Percentiles rank a stretch among this genome's conserved stretches.
Conservation (phyloP, 768 basidiomycete species). For the Lentinula aciculospora region DNA sequence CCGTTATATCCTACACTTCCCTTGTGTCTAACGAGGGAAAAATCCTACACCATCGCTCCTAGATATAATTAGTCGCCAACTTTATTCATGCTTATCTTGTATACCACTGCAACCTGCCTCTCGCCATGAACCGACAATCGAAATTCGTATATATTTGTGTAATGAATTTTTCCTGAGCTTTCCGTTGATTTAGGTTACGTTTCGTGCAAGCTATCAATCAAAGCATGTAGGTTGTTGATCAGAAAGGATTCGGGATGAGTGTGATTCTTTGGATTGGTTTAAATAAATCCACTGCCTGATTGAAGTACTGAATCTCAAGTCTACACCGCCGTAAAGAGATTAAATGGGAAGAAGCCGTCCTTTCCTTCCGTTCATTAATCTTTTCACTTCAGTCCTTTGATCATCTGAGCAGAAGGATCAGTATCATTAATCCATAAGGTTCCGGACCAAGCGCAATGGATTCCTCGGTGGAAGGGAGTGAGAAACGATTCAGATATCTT, state of each 20-base stretch:
- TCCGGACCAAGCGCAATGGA: not conserved
- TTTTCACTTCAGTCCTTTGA: not conserved
- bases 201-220: slow-evolving; percentile 6
- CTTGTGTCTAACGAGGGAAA: not conserved
- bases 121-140: too few species aligned
- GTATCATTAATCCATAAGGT: not conserved
- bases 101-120: not conserved
- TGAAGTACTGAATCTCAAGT: too few species aligned
- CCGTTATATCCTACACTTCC: not conserved
- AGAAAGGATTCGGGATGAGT: slow-evolving; percentile 1
- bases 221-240: not conserved
- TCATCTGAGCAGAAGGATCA: not conserved
- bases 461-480: too few species aligned
- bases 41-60: not conserved
- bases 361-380: slow-evolving; percentile 3
- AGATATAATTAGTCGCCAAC: not conserved
- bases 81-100: not conserved
- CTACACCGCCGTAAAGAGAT: not conserved
- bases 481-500: too few species aligned
- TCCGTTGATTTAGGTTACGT: too few species aligned
- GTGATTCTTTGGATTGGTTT: not conserved
- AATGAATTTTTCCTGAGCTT: too few species aligned
- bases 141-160: too few species aligned
- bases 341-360: not conserved
- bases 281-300: not conserved